Evolutionary conservation across 2,329 filamentous ascomycete genomes (phyloP).

Genomic region (Colletotrichum sp.): DNA sequence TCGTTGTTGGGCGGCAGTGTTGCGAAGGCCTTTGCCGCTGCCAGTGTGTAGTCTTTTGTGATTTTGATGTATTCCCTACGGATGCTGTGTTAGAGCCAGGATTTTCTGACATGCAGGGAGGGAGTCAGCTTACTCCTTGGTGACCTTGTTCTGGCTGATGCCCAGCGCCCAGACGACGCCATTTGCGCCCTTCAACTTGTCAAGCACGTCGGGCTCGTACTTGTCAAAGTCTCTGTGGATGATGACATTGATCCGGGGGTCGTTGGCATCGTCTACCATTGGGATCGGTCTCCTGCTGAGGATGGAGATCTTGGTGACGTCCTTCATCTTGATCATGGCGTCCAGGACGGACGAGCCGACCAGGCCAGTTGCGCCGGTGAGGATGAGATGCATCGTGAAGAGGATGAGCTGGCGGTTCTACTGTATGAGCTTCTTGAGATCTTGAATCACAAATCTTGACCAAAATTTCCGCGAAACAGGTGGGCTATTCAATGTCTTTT

Average conservation of each 20-base stretch:
- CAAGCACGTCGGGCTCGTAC: constrained; percentile 63
- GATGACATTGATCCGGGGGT: constrained; percentile 69
- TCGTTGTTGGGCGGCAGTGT: constrained; percentile 44
- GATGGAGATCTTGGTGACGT: constrained; percentile 70
- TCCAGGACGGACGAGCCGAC: constrained; percentile 67
- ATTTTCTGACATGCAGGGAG: not conserved
- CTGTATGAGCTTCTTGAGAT: fast-evolving
- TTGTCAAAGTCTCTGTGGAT: constrained; percentile 69
- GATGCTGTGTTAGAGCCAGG: not conserved
- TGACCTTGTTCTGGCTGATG: constrained; percentile 64
- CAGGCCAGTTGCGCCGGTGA: constrained; percentile 73
- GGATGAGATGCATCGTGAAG: constrained; percentile 63
- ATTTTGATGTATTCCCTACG: constrained; percentile 68
- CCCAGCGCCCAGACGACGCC: constrained; percentile 80
- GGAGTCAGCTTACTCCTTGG: constrained; percentile 54
- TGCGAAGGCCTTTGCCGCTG: constrained; percentile 66
- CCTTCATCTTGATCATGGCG: constrained; percentile 61
- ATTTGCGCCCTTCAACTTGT: constrained; percentile 65
- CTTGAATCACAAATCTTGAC: not conserved
- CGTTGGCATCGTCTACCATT: constrained; percentile 61
- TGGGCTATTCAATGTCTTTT: fast-evolving
- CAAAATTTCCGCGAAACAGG: fast-evolving
- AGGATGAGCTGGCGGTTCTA: not conserved
- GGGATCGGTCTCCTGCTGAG: constrained; percentile 69
- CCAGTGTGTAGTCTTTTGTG: constrained; percentile 69